Percentiles rank a stretch among this genome's conserved stretches.
phyloP scores from a whole-genome alignment of 805 yeast genomes.

The Metschnikowia shivogae region DNA sequence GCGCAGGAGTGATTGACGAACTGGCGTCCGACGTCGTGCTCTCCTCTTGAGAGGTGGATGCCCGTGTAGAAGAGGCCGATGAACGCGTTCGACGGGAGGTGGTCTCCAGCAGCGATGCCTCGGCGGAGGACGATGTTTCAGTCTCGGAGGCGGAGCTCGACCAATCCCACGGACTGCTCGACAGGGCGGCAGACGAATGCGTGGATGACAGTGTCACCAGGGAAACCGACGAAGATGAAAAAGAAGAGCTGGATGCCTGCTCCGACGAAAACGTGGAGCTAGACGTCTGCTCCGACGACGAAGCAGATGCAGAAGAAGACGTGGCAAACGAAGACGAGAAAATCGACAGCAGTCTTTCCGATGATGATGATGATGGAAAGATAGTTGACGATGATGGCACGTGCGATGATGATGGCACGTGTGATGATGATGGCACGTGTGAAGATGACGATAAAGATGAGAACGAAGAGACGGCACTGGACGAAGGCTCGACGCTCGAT shows the following conservation, averaged over 20 bases:
- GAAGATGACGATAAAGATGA: neutral
- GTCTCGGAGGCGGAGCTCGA: constrained; percentile 7
- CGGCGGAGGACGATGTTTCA: constrained; percentile 9
- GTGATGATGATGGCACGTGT: constrained; percentile 16
- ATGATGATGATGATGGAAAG: neutral
- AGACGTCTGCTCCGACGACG: neutral
- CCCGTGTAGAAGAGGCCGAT: constrained; percentile 3
- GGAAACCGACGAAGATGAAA: constrained; percentile 13
- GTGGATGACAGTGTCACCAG: constrained; percentile 21
- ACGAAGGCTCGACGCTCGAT: neutral
- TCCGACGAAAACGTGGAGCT: constrained; percentile 8
- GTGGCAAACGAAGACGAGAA: neutral
- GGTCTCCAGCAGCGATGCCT: constrained; percentile 3
- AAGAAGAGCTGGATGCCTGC: constrained; percentile 10
- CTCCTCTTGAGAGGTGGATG: neutral
- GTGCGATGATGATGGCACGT: constrained; percentile 17
- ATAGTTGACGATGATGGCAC: neutral
- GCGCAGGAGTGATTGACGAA: constrained; percentile 6
- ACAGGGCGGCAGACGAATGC: constrained; percentile 18
- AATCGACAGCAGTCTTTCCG: too few species aligned
- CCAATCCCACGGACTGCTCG: constrained; percentile 16
- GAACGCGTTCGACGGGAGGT: constrained; percentile 2
- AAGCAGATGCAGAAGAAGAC: neutral
- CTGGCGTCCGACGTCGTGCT: neutral
- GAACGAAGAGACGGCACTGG: neutral